Evolutionary conservation across 169 alveolate species (phyloP).

Genomic region (Besnoitia besnoiti): DNA sequence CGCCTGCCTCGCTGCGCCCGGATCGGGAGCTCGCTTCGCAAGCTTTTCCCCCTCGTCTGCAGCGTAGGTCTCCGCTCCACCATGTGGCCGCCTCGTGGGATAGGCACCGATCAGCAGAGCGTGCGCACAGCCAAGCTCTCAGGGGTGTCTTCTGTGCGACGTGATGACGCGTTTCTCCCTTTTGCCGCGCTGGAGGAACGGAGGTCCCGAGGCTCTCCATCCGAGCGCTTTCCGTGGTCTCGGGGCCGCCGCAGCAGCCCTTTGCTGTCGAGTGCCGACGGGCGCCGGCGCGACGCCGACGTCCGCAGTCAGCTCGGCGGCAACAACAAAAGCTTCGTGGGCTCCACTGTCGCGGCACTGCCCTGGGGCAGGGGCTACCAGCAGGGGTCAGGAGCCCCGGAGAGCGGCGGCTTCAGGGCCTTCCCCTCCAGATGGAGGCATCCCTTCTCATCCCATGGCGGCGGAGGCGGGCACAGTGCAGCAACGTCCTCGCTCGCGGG

Average conservation of each 20-base stretch:
- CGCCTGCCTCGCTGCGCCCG: no score
- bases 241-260: background rate
- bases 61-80: background rate
- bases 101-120: background rate
- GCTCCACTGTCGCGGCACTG: background rate
- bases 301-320: background rate
- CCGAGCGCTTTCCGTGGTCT: background rate
- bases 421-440: constrained; percentile 7
- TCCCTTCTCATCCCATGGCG: background rate
- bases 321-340: constrained; percentile 6
- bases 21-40: no score
- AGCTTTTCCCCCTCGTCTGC: no score
- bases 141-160: background rate
- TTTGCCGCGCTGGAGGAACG: background rate
- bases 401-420: background rate
- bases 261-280: background rate
- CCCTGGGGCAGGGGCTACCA: background rate
- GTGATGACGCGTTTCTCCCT: background rate
- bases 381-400: background rate
- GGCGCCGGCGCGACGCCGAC: background rate
- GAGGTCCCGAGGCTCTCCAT: background rate
- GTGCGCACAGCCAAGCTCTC: background rate
- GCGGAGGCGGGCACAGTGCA: background rate
- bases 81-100: constrained; percentile 2
- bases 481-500: background rate